phyloP scores from a whole-genome alignment of 2,329 filamentous ascomycete genomes.

The Talaromyces sp. region DNA sequence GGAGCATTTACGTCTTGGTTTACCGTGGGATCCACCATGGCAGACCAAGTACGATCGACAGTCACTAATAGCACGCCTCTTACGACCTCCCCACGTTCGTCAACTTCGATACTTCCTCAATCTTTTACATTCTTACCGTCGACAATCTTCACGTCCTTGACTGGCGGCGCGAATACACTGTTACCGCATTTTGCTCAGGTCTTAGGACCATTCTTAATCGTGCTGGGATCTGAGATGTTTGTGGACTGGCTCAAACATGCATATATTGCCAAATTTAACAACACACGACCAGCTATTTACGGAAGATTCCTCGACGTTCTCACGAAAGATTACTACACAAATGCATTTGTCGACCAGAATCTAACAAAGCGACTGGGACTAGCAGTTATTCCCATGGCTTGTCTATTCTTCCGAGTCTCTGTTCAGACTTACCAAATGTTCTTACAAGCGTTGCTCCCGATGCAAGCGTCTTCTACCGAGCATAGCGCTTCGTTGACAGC shows the following conservation, averaged over 20 bases:
- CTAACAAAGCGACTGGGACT: constrained; percentile 85
- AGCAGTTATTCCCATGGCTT: constrained; percentile 87
- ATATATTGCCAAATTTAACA: constrained; percentile 98
- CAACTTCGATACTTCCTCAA: constrained; percentile 74
- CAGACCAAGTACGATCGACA: constrained; percentile 31
- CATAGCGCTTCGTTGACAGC: constrained; percentile 40
- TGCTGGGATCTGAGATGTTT: constrained; percentile 92
- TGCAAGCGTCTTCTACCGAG: constrained; percentile 54
- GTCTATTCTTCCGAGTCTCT: constrained; percentile 88
- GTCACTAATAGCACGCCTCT: constrained; percentile 50
- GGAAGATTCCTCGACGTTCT: constrained; percentile 86
- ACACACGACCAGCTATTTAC: constrained; percentile 87
- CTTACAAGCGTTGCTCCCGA: constrained; percentile 77
- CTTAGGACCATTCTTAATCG: constrained; percentile 86
- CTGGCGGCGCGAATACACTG: constrained; percentile 41
- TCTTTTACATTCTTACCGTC: constrained; percentile 78
- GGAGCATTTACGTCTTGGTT: constrained; percentile 67
- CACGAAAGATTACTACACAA: constrained; percentile 96
- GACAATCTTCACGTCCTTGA: constrained; percentile 44
- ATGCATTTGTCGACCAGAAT: constrained; percentile 87
- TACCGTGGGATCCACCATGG: constrained; percentile 33
- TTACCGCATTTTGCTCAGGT: constrained; percentile 65
- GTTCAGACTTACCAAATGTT: constrained; percentile 99
- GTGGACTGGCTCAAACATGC: constrained; percentile 97
- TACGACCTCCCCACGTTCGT: constrained; percentile 53